Base-by-base conservation (phyloP, 164 flowering plant species). In the Tinospora cordifolia region DNA sequence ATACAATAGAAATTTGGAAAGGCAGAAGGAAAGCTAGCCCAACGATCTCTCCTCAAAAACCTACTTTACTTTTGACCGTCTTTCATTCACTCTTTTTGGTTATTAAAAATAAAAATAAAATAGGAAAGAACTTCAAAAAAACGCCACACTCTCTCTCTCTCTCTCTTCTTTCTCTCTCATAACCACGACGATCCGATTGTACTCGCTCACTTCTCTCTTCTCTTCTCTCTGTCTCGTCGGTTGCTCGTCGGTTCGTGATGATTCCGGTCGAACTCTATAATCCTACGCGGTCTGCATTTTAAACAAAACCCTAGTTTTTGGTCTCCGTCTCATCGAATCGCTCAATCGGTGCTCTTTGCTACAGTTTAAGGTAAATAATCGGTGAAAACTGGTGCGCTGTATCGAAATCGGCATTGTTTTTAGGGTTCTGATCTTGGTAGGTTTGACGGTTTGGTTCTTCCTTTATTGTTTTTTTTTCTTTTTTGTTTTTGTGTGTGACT, bases 11-110 rank as follows among this genome's bases (percentile, higher is more conserved):
- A 30, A 30, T 30, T 30, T 4, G 36, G 4, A 4, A 46, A 65
- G 44, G 38, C 2, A 26, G 39, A 25, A 63, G 39, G 5, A 63
- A 13, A 65, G 51, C 47, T 1, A 65, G 40, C 68, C 44, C 47
- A 39, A 39, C 68, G 47, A 40, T 65, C 51, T 40, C 66, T 25
- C 81, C 79, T 75, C 62, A 76, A 82, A 79, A 77, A 72, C 82
- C 80, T 79, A 69, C 76, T 27, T 66, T 81, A 72, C 22, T 67
- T 81, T 81, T 79, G 80, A 79, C 84, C 79, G 68, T 73, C 79
- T 69, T 66, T 8, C 13, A 3, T 41, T 41, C 9, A 41, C 12
- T 41, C 12, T 41, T 41, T 41, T 41, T 1, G 46, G 9, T 41
- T 41, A 8, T 3, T 4, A 41, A 44, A 44, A 54, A 54, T 30